Percentiles rank a stretch among this genome's conserved stretches.
Conservation (phyloP, 78 protist genomes). For the Creolimax fragrantissima region DNA sequence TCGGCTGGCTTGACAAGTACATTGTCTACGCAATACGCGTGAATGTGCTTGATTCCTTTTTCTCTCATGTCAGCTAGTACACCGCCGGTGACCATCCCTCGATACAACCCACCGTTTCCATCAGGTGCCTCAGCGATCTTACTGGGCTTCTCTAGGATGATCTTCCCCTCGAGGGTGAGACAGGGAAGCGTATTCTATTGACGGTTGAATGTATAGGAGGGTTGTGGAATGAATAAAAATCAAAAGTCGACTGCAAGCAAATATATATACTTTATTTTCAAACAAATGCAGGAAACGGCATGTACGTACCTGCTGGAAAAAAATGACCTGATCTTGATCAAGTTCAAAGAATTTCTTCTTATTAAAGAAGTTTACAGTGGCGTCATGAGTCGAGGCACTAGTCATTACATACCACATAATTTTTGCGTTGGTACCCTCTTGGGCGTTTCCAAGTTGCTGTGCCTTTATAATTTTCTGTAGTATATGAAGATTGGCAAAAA, state of each 20-base stretch:
- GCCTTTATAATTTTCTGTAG: constrained; percentile 54
- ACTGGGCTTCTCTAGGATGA: constrained; percentile 38
- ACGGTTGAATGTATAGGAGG: no score
- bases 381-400: constrained; percentile 57
- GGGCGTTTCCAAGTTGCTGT: constrained; percentile 45
- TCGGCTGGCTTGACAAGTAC: constrained; percentile 72
- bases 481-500: no score
- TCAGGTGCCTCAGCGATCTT: constrained; percentile 73
- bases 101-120: constrained; percentile 92
- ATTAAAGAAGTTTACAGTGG: constrained; percentile 63
- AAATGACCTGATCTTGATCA: constrained; percentile 37
- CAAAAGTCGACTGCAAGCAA: background rate
- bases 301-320: constrained; percentile 65
- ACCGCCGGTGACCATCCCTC: constrained; percentile 50
- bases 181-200: constrained; percentile 65
- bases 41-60: constrained; percentile 61
- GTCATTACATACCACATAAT: constrained; percentile 81
- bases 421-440: background rate
- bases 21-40: constrained; percentile 86
- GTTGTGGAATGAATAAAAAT: no score
- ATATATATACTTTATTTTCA: background rate
- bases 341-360: constrained; percentile 73
- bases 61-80: constrained; percentile 56
- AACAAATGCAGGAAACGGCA: background rate
- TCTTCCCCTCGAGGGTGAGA: constrained; percentile 65